These are phyloP conservation scores for Phytophthora crassamura DNA, from an alignment of 352 stramenopile species.

Conservation along the genomic window DNA sequence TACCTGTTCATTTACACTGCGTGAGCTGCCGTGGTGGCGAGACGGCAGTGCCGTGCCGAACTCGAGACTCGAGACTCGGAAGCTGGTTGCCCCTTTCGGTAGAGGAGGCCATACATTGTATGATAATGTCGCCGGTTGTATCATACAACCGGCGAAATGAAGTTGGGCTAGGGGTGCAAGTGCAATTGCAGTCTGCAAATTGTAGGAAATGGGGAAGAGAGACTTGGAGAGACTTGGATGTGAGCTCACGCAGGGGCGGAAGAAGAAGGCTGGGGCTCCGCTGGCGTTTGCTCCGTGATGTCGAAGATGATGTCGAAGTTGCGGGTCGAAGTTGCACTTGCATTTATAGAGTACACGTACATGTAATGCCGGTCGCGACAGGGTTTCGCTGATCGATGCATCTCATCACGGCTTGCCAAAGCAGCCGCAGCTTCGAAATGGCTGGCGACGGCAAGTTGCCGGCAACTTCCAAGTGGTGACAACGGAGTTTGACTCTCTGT, in stretches of 20 bases:
- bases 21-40: neutral
- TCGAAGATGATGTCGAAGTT: too few relatives aligned
- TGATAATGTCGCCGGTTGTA: neutral
- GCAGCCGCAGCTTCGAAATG: too few relatives aligned
- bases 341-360: accelerated
- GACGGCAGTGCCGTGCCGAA: neutral
- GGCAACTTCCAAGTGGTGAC: too few relatives aligned
- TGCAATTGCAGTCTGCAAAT: neutral
- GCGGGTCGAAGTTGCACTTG: too few relatives aligned
- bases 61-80: neutral
- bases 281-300: neutral
- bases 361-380: slow-evolving; percentile 1
- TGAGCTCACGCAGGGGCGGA: too few relatives aligned
- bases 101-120: too few relatives aligned
- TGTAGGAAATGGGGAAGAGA: neutral
- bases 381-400: slow-evolving; percentile 32
- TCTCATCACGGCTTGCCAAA: slow-evolving; percentile 16
- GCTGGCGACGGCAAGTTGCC: too few relatives aligned
- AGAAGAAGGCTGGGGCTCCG: neutral
- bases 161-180: slow-evolving; percentile 28
- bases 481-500: too few relatives aligned
- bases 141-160: slow-evolving; percentile 18
- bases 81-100: neutral
- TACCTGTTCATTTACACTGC: too few relatives aligned
- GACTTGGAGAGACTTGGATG: neutral